Base-by-base conservation (phyloP, 352 stramenopile species). In the Pythium plurisporium region DNA sequence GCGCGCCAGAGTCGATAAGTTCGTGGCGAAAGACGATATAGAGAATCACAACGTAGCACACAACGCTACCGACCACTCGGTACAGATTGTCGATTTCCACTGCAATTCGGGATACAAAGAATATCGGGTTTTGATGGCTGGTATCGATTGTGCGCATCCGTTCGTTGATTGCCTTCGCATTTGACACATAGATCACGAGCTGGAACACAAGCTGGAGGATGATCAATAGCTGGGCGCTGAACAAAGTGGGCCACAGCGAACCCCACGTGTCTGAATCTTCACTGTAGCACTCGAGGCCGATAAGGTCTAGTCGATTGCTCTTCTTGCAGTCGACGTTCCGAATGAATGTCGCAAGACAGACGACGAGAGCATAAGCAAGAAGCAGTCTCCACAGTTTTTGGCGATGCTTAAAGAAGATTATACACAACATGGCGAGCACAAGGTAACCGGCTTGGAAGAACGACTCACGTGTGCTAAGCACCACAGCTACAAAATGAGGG, bases 361-460 rank as follows among this genome's bases (percentile, higher is more conserved):
- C 76, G 2, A 52, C 66, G 27, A 95, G 66, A 5, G 85, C 68
- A 53, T 95, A 95, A 10, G 76, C 56, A 9, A 95, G 64, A 22
- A 95, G 54, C 4, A 89, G 59, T n/a, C 85, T 72, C 85, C 85
- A 95, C 11, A 95, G 82, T 0, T 75, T 74, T 7, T 82, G 69
- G 8, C 82, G 74, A 44, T 90, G 75, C 37, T 91, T 76, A 43
- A 91, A 89, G 70, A 92, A 93, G 10, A 95, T 54, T 62, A 92
- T 91, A 2, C 91, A 62, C 14, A 90, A 38, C 31, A 86, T 82
- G 23, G 85, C 82, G 9, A 95, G 60, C n/a, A 89, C 69, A 19
- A 95, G 59, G 25, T 91, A 95, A 14, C 85, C 85, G 27, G 89
- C 87, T 63, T 95, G 85, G 38, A 95, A 73, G 40, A 95, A 83